Conservation (phyloP, 2,329 filamentous ascomycete genomes). For the Ilyonectria mors-panacis region DNA sequence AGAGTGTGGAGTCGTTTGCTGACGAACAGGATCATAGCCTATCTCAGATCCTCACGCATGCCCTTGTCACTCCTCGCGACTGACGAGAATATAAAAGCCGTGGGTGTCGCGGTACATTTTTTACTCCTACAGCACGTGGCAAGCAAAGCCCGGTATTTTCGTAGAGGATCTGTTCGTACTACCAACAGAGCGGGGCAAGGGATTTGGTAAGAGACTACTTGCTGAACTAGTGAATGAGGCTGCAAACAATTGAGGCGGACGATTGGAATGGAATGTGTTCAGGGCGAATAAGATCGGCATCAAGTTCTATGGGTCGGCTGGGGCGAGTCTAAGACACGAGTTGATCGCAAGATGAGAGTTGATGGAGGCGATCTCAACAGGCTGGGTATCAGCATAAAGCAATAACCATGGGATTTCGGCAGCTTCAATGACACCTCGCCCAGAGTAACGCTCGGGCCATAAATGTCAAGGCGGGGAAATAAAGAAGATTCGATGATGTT, state of each 20-base stretch:
- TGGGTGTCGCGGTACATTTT: constrained; percentile 20
- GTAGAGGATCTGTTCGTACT: constrained; percentile 16
- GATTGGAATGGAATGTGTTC: constrained; percentile 13
- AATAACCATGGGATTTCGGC: not conserved
- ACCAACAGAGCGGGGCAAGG: not conserved
- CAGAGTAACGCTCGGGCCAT: no score
- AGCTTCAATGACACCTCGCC: not conserved
- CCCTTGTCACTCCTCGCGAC: not conserved
- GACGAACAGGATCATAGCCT: no score
- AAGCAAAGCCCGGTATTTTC: constrained; percentile 12
- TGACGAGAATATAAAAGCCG: not conserved
- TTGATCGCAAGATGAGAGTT: constrained; percentile 3
- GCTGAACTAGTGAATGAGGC: not conserved
- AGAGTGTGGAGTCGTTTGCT: not conserved
- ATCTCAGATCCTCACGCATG: no score
- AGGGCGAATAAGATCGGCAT: constrained; percentile 2
- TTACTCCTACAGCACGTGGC: constrained; percentile 17
- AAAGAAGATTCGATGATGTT: not conserved
- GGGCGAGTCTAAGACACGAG: constrained; percentile 1
- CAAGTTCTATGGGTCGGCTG: constrained; percentile 5
- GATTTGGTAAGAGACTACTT: constrained; percentile 2
- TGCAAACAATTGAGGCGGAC: not conserved
- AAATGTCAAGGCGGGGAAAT: not conserved
- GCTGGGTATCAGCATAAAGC: not conserved
- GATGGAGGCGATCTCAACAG: not conserved